phyloP scores from a whole-genome alignment of 305 asterid species.

The Ilex paraguariensis region DNA sequence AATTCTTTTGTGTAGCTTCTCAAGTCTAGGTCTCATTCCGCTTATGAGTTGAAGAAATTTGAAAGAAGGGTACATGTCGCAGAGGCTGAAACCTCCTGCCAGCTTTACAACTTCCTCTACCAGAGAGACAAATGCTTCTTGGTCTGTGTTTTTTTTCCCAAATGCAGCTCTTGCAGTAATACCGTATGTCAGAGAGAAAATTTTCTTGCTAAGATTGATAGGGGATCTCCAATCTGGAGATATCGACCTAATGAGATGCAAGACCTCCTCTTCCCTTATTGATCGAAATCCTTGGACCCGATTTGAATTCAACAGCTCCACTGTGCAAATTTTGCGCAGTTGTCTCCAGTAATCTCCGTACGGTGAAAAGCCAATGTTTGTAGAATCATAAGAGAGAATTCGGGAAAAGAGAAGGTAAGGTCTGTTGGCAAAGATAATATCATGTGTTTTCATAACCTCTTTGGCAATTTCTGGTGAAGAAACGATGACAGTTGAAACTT shows the following conservation, averaged over 20 bases:
- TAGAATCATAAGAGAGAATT: constrained; percentile 4
- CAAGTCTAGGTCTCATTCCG: background rate
- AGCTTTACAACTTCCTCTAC: background rate
- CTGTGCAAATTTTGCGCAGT: background rate
- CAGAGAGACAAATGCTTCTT: background rate
- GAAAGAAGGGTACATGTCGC: constrained; percentile 1
- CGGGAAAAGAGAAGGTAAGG: constrained; percentile 1
- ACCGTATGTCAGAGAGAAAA: background rate
- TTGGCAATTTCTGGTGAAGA: constrained; percentile 8
- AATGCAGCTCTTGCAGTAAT: background rate
- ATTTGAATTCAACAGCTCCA: background rate
- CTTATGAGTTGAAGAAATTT: background rate
- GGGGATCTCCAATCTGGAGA: background rate
- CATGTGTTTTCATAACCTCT: constrained; percentile 6
- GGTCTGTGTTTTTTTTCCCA: background rate
- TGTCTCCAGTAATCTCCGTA: constrained; percentile 10
- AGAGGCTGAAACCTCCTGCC: background rate
- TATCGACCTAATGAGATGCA: background rate
- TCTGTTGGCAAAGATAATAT: constrained; percentile 12
- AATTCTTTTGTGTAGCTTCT: background rate
- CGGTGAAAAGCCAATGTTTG: constrained; percentile 9
- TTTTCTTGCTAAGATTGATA: background rate
- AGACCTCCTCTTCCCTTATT: background rate
- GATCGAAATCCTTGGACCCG: background rate
- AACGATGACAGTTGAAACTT: constrained; percentile 4